Percentiles rank a stretch among this genome's conserved stretches.
Conservation (phyloP, 2,329 filamentous ascomycete species). For the Monilinia fructicola region DNA sequence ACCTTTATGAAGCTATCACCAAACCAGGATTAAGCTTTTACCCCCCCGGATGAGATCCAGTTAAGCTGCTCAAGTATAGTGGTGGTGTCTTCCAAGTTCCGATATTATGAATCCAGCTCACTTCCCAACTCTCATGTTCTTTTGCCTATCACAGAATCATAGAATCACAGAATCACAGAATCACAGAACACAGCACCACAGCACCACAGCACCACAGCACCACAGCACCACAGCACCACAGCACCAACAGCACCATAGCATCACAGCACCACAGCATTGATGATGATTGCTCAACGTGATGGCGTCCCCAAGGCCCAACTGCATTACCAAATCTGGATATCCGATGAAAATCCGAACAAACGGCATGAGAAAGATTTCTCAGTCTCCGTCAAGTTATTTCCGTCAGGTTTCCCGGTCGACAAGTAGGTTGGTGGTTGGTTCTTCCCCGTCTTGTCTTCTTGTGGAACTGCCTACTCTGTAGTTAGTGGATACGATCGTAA, state of each 20-base stretch:
- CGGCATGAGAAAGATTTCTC: background rate
- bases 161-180: background rate
- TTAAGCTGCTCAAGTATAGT: background rate
- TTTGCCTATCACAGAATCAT: background rate
- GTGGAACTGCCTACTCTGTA: too few relatives aligned
- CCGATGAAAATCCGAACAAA: background rate
- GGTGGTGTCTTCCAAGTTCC: too few relatives aligned
- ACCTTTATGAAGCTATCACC: conserved; percentile 18
- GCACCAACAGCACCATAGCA: background rate
- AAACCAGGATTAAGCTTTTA: conserved; percentile 17
- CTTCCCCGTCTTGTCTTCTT: too few relatives aligned
- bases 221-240: background rate
- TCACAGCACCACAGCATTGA: background rate
- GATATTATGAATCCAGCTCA: background rate
- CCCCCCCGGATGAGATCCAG: background rate
- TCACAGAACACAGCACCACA: background rate
- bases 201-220: background rate
- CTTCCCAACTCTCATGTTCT: background rate
- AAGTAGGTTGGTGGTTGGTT: too few relatives aligned
- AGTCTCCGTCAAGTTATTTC: background rate
- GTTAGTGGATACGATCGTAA: too few relatives aligned
- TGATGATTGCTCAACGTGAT: background rate
- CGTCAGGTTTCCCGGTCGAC: too few relatives aligned
- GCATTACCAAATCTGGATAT: background rate
- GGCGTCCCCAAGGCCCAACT: background rate